Evolutionary conservation across 2,329 filamentous ascomycete species (phyloP), one percentile per base, ranked within the genome.

Genomic region (Ambrosiella beaveri): DNA sequence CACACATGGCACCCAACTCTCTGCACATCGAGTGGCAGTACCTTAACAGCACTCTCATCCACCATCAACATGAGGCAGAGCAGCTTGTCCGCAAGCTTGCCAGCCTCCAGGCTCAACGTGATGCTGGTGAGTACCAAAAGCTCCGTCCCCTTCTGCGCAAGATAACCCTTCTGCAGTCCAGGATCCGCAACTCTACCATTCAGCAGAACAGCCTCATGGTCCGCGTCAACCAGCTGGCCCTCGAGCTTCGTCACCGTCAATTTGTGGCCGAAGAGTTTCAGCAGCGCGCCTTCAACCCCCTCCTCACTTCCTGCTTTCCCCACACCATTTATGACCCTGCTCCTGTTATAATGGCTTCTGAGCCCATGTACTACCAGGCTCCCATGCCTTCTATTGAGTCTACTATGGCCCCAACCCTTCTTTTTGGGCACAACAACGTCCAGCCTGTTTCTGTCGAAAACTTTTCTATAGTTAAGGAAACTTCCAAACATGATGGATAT

Each of bases 191-290:
- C 36, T 61, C 52, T 11, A 61, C 52, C n/a, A 37, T 39, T 17
- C 56, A 58, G 37, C 59, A 61, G 35, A 56, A 58, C 45, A 56
- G 52, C 47, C 19, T 61, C 41, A 61, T 56, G 53, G 19, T 38
- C 15, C 56, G 56, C 19, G 53, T 61, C 19, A 61, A 61, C 56
- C 45, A 61, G 56, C 39, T 61, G 13, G 56, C 56, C 7, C 59
- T 61, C 3, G 59, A 61, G 47, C 44, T 61, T 17, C 56, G 59
- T 41, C 56, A 55, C 40, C 56, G 59, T n/a, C 59, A 61, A 39
- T 54, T 61, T 27, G 35, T 58, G 12, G 50, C 53, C 13, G 52
- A 61, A 36, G 59, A 61, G 40, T 58, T 55, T 37, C 56, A 56
- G 9, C 56, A 56, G 45, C 59, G 59, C 19, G 54, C 54, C 40